A percentile compares a stretch with the other conserved stretches of the same genome.
Conservation (phyloP, 176 grass and related monocot genomes). For the Thinopyrum elongatum region DNA sequence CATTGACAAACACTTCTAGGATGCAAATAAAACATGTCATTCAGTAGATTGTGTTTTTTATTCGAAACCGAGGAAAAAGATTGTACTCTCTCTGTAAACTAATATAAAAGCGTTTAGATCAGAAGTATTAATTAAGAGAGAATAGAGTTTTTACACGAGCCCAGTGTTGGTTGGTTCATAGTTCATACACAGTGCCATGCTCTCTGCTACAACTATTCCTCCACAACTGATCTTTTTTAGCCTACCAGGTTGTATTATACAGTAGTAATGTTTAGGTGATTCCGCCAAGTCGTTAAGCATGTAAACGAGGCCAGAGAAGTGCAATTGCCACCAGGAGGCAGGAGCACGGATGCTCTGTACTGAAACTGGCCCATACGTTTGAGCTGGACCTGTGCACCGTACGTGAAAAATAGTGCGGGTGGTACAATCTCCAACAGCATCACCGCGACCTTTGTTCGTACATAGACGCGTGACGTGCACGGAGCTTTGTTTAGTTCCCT, state of each 20-base stretch:
- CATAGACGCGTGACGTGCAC: neutral
- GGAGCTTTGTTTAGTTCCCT: neutral
- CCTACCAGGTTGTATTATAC: too few species aligned
- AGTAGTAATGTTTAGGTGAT: neutral
- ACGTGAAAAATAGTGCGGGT: neutral
- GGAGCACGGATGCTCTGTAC: neutral
- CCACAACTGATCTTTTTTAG: neutral
- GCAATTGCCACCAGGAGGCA: neutral
- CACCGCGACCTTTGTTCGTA: neutral
- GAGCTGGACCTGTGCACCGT: neutral
- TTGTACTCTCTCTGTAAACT: too few species aligned
- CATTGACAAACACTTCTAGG: neutral
- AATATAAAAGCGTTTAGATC: too few species aligned
- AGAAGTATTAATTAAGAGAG: too few species aligned
- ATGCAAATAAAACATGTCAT: neutral
- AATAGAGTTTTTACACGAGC: too few species aligned
- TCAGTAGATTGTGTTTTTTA: neutral
- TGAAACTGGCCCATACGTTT: neutral
- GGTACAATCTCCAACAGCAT: too few species aligned
- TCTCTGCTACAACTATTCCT: neutral
- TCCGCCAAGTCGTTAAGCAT: neutral
- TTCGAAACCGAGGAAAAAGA: too few species aligned
- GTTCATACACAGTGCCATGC: neutral
- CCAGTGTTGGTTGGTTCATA: neutral
- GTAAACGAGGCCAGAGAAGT: neutral